Percentiles rank a stretch among this genome's conserved stretches.
phyloP scores from a whole-genome alignment of 208 protist genomes.

The Tritrichomonas foetus region DNA sequence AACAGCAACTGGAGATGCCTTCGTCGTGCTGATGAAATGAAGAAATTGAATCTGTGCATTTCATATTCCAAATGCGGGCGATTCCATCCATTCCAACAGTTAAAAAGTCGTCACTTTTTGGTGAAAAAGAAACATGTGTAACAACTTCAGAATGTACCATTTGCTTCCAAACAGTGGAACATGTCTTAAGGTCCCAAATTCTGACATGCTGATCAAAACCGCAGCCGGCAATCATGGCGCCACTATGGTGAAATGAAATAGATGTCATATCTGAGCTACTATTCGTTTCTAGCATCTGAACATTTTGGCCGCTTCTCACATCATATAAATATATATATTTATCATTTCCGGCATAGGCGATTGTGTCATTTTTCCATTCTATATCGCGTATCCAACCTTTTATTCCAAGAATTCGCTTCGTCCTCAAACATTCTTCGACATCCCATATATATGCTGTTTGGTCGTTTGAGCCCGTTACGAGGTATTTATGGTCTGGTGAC shows the following conservation, averaged over 20 bases:
- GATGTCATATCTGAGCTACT: not conserved
- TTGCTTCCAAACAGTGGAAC: not conserved
- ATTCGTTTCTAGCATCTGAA: not conserved
- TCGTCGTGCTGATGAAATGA: not conserved
- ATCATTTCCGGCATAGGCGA: slow-evolving; percentile 15
- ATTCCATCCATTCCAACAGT: not conserved
- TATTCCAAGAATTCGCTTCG: not conserved
- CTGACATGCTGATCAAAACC: not conserved
- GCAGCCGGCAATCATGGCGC: not conserved
- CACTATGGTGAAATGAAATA: not conserved
- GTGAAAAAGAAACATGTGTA: not conserved
- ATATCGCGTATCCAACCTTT: slow-evolving; percentile 27
- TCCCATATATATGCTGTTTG: not conserved
- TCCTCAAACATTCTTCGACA: not conserved
- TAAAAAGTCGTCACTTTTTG: not conserved
- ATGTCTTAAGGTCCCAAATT: not conserved
- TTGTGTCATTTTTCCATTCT: not conserved
- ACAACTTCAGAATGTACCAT: not conserved
- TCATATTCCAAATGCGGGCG: not conserved
- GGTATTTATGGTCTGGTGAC: not conserved
- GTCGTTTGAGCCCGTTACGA: slow-evolving; percentile 14
- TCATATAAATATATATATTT: slow-evolving; percentile 3
- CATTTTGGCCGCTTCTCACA: not conserved
- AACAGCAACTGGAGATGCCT: not conserved
- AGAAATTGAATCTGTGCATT: not conserved